Evolutionary conservation across 2,329 filamentous ascomycete species (phyloP).

Genomic region (Colletotrichum sp.): DNA sequence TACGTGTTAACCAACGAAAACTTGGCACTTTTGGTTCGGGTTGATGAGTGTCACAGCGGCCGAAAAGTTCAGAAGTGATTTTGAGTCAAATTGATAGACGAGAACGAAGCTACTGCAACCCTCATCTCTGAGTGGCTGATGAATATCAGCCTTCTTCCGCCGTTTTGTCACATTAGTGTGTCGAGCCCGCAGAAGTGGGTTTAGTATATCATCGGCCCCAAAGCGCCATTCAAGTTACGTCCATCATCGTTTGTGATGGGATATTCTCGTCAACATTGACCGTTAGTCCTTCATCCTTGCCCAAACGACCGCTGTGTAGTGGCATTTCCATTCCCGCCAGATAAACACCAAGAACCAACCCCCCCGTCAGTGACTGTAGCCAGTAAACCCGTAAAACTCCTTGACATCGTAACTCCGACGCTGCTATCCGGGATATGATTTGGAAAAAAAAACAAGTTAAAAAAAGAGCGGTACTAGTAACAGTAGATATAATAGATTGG

Average conservation of each 20-base stretch:
- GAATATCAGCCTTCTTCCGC: not conserved
- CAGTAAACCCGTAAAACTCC: slow-evolving; percentile 28
- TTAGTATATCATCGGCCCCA: slow-evolving; percentile 1
- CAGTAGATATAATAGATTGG: slow-evolving; percentile 19
- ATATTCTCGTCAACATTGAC: slow-evolving; percentile 16
- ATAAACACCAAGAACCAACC: slow-evolving; percentile 13
- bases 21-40: not conserved
- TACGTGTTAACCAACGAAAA: not conserved
- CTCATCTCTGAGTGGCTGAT: not conserved
- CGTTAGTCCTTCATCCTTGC: slow-evolving; percentile 3
- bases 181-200: not conserved
- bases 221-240: not conserved
- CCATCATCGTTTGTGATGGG: slow-evolving; percentile 1
- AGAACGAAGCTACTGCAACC: slow-evolving; percentile 1
- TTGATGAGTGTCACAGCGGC: not conserved
- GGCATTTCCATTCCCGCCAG: slow-evolving; percentile 1
- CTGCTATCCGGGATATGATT: slow-evolving; percentile 30
- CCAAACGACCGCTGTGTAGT: slow-evolving; percentile 12
- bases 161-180: not conserved
- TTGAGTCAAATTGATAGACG: slow-evolving; percentile 14
- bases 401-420: slow-evolving; percentile 36
- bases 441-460: slow-evolving; percentile 9
- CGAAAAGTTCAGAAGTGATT: not conserved
- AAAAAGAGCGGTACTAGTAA: slow-evolving; percentile 18
- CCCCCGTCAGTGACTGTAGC: slow-evolving; percentile 10